phyloP scores from a whole-genome alignment of 2,329 filamentous ascomycete genomes.

The Curvularia eragrostidis region DNA sequence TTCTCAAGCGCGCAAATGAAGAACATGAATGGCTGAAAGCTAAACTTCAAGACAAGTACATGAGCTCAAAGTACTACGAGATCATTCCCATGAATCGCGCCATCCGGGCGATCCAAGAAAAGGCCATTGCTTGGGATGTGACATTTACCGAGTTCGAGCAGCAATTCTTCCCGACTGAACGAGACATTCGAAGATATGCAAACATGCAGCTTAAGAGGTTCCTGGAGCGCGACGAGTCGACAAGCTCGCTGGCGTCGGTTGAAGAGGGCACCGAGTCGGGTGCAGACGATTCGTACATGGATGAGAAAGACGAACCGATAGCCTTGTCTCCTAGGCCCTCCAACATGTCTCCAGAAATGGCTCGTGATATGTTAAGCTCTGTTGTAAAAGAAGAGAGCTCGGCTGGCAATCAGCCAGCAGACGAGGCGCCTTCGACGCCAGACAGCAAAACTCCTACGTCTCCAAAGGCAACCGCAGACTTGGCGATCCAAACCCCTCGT shows the following conservation, averaged over 20 bases:
- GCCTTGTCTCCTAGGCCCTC: conserved; percentile 46
- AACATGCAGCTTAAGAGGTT: conserved; percentile 95
- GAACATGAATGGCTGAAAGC: conserved; percentile 77
- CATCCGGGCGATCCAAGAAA: conserved; percentile 88
- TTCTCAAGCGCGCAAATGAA: conserved; percentile 81
- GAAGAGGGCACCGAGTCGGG: conserved; percentile 67
- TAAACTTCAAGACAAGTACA: conserved; percentile 87
- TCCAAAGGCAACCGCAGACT: conserved; percentile 18
- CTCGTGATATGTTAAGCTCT: conserved; percentile 68
- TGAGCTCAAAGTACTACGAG: conserved; percentile 94
- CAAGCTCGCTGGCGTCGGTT: conserved; percentile 72
- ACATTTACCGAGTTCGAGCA: conserved; percentile 89
- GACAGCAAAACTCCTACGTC: conserved; percentile 20
- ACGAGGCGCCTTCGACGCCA: conserved; percentile 12
- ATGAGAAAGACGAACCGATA: conserved; percentile 42
- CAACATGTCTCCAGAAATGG: conserved; percentile 65
- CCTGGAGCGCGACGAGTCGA: conserved; percentile 81
- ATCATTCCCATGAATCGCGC: conserved; percentile 91
- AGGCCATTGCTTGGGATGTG: conserved; percentile 90
- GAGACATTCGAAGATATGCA: conserved; percentile 90
- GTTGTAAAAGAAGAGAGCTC: conserved; percentile 68
- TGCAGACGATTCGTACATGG: conserved; percentile 37
- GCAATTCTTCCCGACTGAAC: conserved; percentile 92
- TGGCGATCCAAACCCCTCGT: conserved; percentile 39
- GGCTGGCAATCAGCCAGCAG: conserved; percentile 25